Conservation (phyloP, 2,329 filamentous ascomycete species). For the Xylaria sp. region DNA sequence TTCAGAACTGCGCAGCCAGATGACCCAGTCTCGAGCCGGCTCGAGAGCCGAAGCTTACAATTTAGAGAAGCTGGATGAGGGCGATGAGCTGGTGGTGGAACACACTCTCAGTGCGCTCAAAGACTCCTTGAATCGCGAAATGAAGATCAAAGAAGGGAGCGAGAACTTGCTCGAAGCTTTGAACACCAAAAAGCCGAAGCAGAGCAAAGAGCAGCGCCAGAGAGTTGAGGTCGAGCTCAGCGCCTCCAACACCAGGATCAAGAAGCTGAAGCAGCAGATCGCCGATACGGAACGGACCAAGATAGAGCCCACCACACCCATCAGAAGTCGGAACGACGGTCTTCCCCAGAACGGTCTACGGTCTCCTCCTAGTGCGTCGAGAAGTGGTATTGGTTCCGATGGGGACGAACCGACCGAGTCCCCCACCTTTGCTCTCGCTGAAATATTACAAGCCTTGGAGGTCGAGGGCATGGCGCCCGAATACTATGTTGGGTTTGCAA, state of each 20-base stretch:
- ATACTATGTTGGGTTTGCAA: constrained; percentile 93
- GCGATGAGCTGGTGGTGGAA: constrained; percentile 68
- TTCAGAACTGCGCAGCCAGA: constrained; percentile 80
- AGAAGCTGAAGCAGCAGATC: constrained; percentile 68
- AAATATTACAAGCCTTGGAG: constrained; percentile 90
- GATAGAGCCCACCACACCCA: constrained; percentile 60
- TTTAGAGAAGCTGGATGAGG: constrained; percentile 71
- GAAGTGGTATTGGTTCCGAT: constrained; percentile 68
- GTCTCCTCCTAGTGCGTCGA: constrained; percentile 66
- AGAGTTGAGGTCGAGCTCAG: constrained; percentile 89
- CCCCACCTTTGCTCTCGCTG: constrained; percentile 88
- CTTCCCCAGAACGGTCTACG: constrained; percentile 59
- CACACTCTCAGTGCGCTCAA: constrained; percentile 79
- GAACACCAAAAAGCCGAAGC: constrained; percentile 94
- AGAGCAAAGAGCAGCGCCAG: constrained; percentile 84
- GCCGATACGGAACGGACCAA: constrained; percentile 66
- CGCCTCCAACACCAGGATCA: constrained; percentile 80
- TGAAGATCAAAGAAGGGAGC: constrained; percentile 97
- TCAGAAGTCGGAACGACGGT: constrained; percentile 61
- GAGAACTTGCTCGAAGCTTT: constrained; percentile 97
- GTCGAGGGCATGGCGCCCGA: constrained; percentile 87
- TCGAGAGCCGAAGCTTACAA: constrained; percentile 63
- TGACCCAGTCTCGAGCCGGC: constrained; percentile 72
- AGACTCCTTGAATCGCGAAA: constrained; percentile 90
- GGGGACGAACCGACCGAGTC: constrained; percentile 79